Evolutionary conservation across 306 rosid species (phyloP), one percentile per base, ranked within the genome.

Genomic region (Cicer pinnatifidum): DNA sequence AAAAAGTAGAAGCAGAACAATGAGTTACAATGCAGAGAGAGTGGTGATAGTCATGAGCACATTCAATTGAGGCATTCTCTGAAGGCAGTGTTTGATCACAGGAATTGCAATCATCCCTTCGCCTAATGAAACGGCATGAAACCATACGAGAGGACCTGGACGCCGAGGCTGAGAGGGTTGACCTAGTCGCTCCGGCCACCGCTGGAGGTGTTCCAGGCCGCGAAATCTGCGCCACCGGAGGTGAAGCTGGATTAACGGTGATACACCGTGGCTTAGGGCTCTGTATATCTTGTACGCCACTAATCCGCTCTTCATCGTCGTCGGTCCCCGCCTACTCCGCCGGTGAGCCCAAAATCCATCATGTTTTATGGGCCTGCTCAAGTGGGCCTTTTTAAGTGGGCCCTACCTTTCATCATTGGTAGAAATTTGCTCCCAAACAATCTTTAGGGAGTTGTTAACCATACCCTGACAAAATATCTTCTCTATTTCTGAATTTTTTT

Each of bases 111-210:
- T 75, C 91, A 89, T 80, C 72, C 98, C 97, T 89, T 93, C 98
- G 47, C 98, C 98, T 82, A 91, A 75, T 8, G 98, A 91, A 46
- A 93, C 97, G 75, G 98, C 98, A 77, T 93, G 97, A 80, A 93
- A 85, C 97, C 97, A 93, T 40, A 93, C 69, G 39, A 93, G 94
- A 1, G 87, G 91, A 45, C 97, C 96, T 0, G 78, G 86, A 0
- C 82, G 90, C 1, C 96, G 97, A 41, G 89, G 83, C 19, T 69
- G 82, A 20, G 93, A 91, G 33, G 96, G 83, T 33, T 72, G 82
- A 50, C 96, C 98, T 6, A 91, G 86, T 6, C 97, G 97, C 87
- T 89, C 96, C 35, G 85, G 83, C 98, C 96, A 93, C 6, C 92
- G 90, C 47, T 41, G 75, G 0, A 83, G 78, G 66, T 93, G 97